Evolutionary conservation across 352 stramenopile genomes (phyloP).

Genomic region (Aphanomyces invadans): DNA sequence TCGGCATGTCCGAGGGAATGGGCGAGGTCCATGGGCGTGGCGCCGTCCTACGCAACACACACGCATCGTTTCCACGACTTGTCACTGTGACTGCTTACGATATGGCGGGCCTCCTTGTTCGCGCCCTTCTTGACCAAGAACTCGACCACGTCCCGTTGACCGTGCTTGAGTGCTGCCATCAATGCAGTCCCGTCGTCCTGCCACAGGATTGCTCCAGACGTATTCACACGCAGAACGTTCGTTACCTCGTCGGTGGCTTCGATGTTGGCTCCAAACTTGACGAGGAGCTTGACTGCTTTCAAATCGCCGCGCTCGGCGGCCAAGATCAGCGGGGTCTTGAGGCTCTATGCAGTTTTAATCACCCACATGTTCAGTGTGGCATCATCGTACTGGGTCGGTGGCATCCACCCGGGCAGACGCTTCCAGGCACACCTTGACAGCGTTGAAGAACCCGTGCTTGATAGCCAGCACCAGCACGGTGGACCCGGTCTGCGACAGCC

Average conservation of each 20-base stretch:
- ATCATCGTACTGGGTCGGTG: slow-evolving; percentile 10
- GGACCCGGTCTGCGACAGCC: neutral
- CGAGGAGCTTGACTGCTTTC: slow-evolving; percentile 1
- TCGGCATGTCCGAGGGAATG: neutral
- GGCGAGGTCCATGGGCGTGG: neutral
- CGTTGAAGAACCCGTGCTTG: neutral
- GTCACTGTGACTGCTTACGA: no score
- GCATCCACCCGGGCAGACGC: neutral
- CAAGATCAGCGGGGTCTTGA: slow-evolving; percentile 6
- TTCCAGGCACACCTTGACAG: slow-evolving; percentile 9
- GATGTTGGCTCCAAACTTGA: slow-evolving; percentile 18
- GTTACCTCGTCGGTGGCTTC: slow-evolving; percentile 21
- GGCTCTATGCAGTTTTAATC: slow-evolving; percentile 2
- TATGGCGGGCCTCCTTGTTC: neutral
- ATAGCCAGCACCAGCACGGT: neutral
- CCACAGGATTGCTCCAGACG: neutral
- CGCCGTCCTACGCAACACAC: neutral
- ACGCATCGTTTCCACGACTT: no score
- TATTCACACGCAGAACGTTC: no score
- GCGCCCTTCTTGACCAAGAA: neutral
- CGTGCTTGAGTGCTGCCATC: neutral
- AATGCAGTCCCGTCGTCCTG: neutral
- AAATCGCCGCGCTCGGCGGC: slow-evolving; percentile 1
- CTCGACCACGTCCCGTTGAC: neutral
- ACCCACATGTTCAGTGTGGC: neutral